phyloP scores from a whole-genome alignment of 1,139 yeast species.

The Lodderomyces elongisporus region DNA sequence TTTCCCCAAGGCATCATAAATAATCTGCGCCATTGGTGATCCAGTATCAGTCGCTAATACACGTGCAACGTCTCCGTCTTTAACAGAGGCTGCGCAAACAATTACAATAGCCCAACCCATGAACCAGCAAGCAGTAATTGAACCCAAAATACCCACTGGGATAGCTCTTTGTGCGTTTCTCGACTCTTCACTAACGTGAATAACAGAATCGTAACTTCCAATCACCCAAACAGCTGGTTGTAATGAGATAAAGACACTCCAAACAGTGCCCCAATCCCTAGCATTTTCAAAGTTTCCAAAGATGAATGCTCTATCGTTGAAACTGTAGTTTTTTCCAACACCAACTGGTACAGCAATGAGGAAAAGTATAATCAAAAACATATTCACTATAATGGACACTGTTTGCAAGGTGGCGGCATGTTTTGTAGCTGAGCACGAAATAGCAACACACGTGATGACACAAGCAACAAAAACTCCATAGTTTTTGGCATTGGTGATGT shows the following conservation, averaged over 20 bases:
- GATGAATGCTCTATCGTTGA: constrained; percentile 38
- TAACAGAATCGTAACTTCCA: constrained; percentile 66
- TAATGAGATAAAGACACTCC: constrained; percentile 58
- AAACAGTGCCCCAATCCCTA: constrained; percentile 61
- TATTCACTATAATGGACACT: constrained; percentile 52
- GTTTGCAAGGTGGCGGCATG: constrained; percentile 57
- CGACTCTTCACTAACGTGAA: constrained; percentile 73
- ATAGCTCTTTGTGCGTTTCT: constrained; percentile 61
- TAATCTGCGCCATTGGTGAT: constrained; percentile 60
- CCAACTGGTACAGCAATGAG: constrained; percentile 65
- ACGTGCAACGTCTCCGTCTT: constrained; percentile 40
- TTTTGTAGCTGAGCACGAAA: constrained; percentile 31
- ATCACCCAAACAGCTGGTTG: constrained; percentile 69
- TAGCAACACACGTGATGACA: constrained; percentile 21
- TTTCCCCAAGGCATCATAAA: constrained; percentile 62
- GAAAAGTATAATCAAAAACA: constrained; percentile 50
- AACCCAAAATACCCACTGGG: constrained; percentile 53
- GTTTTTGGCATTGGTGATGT: constrained; percentile 25
- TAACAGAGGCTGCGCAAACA: constrained; percentile 52
- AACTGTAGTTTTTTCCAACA: constrained; percentile 16
- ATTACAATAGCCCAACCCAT: constrained; percentile 57
- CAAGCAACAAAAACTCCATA: constrained; percentile 38
- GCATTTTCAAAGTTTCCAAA: constrained; percentile 54
- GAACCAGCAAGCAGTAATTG: constrained; percentile 53
- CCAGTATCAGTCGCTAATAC: constrained; percentile 44